Percentiles rank a stretch among this genome's conserved stretches.
phyloP scores from a whole-genome alignment of 140 eudicot species.

The Flaveria floridana region DNA sequence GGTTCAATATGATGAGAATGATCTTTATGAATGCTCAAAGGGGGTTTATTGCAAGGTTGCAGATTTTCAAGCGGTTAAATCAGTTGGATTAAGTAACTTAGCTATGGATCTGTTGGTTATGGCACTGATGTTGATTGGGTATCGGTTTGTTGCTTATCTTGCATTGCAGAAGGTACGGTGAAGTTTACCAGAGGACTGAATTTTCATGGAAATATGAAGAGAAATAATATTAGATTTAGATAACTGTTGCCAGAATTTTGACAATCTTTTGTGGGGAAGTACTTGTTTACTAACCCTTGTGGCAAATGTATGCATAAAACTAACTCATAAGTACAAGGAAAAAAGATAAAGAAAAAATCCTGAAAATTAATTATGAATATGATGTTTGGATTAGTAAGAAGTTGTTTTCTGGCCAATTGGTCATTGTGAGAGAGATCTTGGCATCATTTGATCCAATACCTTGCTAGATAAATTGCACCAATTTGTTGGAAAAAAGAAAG shows the following conservation, averaged over 20 bases:
- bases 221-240: constrained; percentile 43
- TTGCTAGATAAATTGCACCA: not conserved
- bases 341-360: constrained; percentile 22
- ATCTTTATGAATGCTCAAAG: constrained; percentile 66
- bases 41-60: constrained; percentile 67
- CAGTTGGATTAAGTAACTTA: constrained; percentile 66
- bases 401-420: constrained; percentile 9
- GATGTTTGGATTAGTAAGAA: constrained; percentile 27
- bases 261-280: constrained; percentile 29
- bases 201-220: constrained; percentile 11
- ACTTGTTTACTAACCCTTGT: constrained; percentile 38
- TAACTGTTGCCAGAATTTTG: constrained; percentile 50
- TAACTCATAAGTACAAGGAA: constrained; percentile 27
- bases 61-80: constrained; percentile 65
- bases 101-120: constrained; percentile 56
- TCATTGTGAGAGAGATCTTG: constrained; percentile 3
- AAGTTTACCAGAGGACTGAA: constrained; percentile 15
- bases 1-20: constrained; percentile 66
- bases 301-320: constrained; percentile 48
- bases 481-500: not conserved
- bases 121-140: constrained; percentile 83
- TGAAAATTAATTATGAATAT: constrained; percentile 22
- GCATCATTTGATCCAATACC: not conserved
- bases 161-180: constrained; percentile 68
- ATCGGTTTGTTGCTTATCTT: constrained; percentile 75